These are phyloP conservation scores for Pyrenochaeta sp. DNA, from an alignment of 2,329 filamentous ascomycete genomes.

Conservation along the genomic window DNA sequence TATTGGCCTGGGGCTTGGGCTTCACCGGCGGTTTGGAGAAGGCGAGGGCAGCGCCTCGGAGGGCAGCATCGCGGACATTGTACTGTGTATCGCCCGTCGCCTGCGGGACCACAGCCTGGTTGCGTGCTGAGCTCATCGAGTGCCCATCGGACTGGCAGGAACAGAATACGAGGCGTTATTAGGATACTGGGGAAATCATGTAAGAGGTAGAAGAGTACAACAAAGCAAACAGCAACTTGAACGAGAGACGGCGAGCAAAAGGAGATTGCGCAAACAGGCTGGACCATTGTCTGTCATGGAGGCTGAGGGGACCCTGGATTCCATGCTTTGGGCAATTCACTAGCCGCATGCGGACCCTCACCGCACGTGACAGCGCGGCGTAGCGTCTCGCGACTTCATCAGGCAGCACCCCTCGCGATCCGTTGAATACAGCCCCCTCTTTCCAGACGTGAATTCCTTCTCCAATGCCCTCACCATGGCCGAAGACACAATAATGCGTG, in stretches of 20 bases:
- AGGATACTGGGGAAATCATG: constrained; percentile 6
- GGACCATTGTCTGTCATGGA: no score
- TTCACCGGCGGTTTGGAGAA: constrained; percentile 55
- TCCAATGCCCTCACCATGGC: constrained; percentile 35
- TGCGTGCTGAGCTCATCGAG: constrained; percentile 48
- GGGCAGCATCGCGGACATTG: constrained; percentile 54
- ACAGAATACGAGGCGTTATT: constrained; percentile 17
- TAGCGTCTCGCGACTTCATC: constrained; percentile 13
- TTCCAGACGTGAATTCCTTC: no score
- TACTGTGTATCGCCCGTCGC: constrained; percentile 44
- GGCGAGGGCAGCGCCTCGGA: constrained; percentile 57
- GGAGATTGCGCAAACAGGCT: no score
- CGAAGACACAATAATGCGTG: constrained; percentile 46
- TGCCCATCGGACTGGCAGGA: constrained; percentile 40
- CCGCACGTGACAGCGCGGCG: constrained; percentile 24
- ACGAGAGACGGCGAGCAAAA: constrained; percentile 21
- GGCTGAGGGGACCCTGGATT: constrained; percentile 15
- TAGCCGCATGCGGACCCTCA: constrained; percentile 9
- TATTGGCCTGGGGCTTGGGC: constrained; percentile 50
- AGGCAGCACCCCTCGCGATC: no score
- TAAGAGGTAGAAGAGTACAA: constrained; percentile 9
- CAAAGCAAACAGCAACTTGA: constrained; percentile 11
- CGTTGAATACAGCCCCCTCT: no score
- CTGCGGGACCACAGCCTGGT: constrained; percentile 35
- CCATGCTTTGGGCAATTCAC: constrained; percentile 6